Evolutionary conservation across 306 rosid species (phyloP).

Genomic region (Luffa aegyptiaca): DNA sequence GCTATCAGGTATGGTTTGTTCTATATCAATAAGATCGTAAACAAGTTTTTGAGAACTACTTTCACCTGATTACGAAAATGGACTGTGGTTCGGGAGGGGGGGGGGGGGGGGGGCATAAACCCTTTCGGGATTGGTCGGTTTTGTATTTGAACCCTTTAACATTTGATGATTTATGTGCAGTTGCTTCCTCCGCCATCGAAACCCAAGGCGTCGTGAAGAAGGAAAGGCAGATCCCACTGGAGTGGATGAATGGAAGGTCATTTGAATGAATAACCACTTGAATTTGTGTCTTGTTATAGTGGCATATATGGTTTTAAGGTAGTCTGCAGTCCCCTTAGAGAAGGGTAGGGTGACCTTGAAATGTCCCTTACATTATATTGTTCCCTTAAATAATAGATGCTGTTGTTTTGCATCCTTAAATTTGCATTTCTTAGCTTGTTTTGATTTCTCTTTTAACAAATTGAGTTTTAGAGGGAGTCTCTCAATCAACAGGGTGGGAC

Average conservation of each 20-base stretch:
- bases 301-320: not conserved
- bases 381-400: not conserved
- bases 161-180: conserved; percentile 29
- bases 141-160: not conserved
- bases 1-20: conserved; percentile 64
- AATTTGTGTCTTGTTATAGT: not conserved
- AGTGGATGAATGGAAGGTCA: not conserved
- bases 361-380: not conserved
- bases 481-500: too few relatives aligned
- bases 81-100: too few relatives aligned
- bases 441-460: not conserved
- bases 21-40: not conserved
- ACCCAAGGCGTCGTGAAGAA: conserved; percentile 54
- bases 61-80: not conserved
- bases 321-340: not conserved
- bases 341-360: conserved; percentile 1
- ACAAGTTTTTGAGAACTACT: not conserved
- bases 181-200: conserved; percentile 68
- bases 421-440: not conserved
- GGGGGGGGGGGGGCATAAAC: not conserved
- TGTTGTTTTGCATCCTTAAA: not conserved
- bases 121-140: not conserved
- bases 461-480: too few relatives aligned
- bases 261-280: not conserved
- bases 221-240: not conserved